Conservation (phyloP, 306 rosid genomes). For the Rosa lucieae region DNA sequence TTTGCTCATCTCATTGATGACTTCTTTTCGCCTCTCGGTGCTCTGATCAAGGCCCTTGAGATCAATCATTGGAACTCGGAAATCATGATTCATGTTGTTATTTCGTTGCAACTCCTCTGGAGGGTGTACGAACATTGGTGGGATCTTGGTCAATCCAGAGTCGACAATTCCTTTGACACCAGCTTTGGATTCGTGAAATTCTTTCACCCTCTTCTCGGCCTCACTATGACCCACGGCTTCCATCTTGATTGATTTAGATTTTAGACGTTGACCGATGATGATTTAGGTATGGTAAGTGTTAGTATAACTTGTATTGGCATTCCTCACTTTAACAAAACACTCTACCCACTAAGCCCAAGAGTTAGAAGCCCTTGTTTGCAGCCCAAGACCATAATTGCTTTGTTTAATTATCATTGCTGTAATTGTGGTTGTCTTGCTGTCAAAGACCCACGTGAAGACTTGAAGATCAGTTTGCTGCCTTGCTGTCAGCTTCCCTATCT, state of each 20-base stretch:
- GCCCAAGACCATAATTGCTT: no score
- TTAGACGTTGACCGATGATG: no score
- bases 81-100: neutral
- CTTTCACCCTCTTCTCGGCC: constrained; percentile 42
- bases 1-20: constrained; percentile 28
- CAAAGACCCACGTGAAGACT: no score
- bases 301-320: no score
- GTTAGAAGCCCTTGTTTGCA: no score
- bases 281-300: no score
- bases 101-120: constrained; percentile 35
- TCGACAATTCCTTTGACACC: neutral
- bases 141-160: constrained; percentile 47
- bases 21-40: constrained; percentile 16
- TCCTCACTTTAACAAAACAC: no score
- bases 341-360: no score
- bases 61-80: constrained; percentile 43
- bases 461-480: no score
- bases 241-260: neutral
- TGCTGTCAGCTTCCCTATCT: no score
- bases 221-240: constrained; percentile 15
- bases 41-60: constrained; percentile 30
- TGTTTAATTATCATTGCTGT: no score
- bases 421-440: no score
- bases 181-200: constrained; percentile 25
- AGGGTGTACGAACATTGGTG: constrained; percentile 52